phyloP scores from a whole-genome alignment of 2,329 filamentous ascomycete species.

The Lojkania enalia region DNA sequence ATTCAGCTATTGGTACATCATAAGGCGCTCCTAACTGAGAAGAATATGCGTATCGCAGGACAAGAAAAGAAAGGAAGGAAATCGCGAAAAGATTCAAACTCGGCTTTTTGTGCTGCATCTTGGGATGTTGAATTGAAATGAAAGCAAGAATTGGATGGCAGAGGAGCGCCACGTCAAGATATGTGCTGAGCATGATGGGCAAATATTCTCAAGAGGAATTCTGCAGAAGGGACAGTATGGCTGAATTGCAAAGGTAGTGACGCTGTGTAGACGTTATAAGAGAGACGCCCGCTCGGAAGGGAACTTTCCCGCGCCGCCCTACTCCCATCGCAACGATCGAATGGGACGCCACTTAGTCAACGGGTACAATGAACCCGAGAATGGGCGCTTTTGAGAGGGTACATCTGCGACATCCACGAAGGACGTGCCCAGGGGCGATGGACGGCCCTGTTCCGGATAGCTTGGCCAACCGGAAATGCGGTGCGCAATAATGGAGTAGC shows the following conservation, averaged over 20 bases:
- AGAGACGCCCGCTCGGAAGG: conserved; percentile 17
- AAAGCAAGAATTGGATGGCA: conserved; percentile 38
- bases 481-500: conserved; percentile 9
- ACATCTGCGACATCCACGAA: conserved; percentile 7
- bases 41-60: conserved; percentile 26
- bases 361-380: conserved; percentile 12
- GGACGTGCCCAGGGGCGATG: conserved; percentile 10
- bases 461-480: conserved; percentile 9
- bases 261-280: conserved; percentile 12
- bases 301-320: conserved; percentile 30
- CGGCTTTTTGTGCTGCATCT: conserved; percentile 27
- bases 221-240: background rate
- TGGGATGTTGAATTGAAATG: conserved; percentile 26
- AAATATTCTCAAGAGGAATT: too few relatives aligned
- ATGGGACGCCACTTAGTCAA: conserved; percentile 18
- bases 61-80: conserved; percentile 31
- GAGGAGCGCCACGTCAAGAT: conserved; percentile 36
- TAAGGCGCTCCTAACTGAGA: conserved; percentile 15
- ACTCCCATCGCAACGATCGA: conserved; percentile 14
- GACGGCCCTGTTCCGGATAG: conserved; percentile 14
- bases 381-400: conserved; percentile 4
- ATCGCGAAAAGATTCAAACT: conserved; percentile 32
- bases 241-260: background rate
- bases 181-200: conserved; percentile 28
- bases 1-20: conserved; percentile 13